Base-by-base conservation (phyloP, 768 basidiomycete species). In the Rhodotorula sphaerocarpa region DNA sequence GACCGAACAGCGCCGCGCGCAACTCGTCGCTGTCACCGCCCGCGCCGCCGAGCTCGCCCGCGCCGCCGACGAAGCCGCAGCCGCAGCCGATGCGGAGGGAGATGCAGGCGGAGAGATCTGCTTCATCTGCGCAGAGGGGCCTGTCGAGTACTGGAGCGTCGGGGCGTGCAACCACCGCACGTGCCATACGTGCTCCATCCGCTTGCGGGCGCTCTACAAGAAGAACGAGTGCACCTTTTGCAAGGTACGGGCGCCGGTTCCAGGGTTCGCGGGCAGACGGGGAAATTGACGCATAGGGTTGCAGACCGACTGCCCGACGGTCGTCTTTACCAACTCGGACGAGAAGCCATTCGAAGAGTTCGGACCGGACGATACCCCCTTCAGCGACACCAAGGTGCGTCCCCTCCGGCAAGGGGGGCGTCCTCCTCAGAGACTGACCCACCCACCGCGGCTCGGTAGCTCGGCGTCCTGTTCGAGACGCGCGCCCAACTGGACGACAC, bases 401-500 rank as follows among this genome's bases (percentile, higher is more conserved):
- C n/a, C n/a, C n/a, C n/a, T n/a, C 41, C 11, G 25, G 39, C 39
- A 9, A 1, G 20, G 23, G 31, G 30, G 23, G 1, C 48, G 25
- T n/a, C 14, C 23, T 25, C 10, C 39, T 3, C 36, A 18, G n/a
- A n/a, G n/a, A n/a, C n/a, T n/a, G n/a, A n/a, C n/a, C n/a, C n/a
- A n/a, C n/a, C n/a, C n/a, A n/a, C n/a, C n/a, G n/a, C n/a, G n/a
- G n/a, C n/a, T 15, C 14, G 7, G 0, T 86, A 86, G 74, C 79
- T 96, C 15, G 80, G 80, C 11, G 85, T 95, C 46, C 83, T 79
- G 54, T 99, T 97, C 71, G 91, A 96, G 79, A 87, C 85, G 30
- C 82, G 81, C 70, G 90, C 86, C 70, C 89, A 90, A 85, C 93
- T 93, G 88, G 89, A 96, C 69, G 90, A 92, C 42, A 88, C 89